Evolutionary conservation across 2,329 filamentous ascomycete genomes (phyloP).

Genomic region (Fusarium sp.): DNA sequence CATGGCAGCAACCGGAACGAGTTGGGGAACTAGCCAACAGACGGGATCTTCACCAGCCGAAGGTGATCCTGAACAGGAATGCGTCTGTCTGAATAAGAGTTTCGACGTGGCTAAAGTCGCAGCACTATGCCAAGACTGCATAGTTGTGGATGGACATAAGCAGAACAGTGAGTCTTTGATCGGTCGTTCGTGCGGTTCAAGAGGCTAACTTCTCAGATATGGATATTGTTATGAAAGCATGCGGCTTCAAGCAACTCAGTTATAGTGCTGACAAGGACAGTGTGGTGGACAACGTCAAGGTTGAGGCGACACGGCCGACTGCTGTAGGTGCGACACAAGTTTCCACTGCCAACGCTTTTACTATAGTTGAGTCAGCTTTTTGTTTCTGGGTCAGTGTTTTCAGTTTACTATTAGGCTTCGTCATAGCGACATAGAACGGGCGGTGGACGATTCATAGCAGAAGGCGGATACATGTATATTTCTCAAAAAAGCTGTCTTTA

Average conservation of each 20-base stretch:
- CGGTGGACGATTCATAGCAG: not conserved
- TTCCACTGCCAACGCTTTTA: constrained; percentile 2
- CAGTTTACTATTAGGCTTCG: constrained; percentile 22
- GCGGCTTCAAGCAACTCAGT: constrained; percentile 51
- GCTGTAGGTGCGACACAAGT: constrained; percentile 20
- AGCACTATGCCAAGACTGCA: constrained; percentile 58
- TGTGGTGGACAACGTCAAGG: constrained; percentile 53
- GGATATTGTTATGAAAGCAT: constrained; percentile 54
- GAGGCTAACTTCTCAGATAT: constrained; percentile 51
- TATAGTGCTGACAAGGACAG: constrained; percentile 53
- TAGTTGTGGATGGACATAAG: constrained; percentile 51
- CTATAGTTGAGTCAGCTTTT: not conserved
- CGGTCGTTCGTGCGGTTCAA: not conserved
- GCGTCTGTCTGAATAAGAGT: constrained; percentile 58
- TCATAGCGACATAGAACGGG: constrained; percentile 11
- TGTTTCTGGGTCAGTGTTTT: constrained; percentile 8
- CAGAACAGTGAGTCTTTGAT: constrained; percentile 51
- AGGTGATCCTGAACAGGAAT: constrained; percentile 53
- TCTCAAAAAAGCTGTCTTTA: constrained; percentile 9
- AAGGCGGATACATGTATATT: constrained; percentile 11
- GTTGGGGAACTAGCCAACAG: constrained; percentile 28
- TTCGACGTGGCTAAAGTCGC: constrained; percentile 58
- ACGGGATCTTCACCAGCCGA: constrained; percentile 35
- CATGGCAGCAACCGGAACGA: constrained; percentile 13
- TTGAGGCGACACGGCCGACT: constrained; percentile 53